Evolutionary conservation across 345 rosid species (phyloP).

Genomic region (Sonneratia alba): DNA sequence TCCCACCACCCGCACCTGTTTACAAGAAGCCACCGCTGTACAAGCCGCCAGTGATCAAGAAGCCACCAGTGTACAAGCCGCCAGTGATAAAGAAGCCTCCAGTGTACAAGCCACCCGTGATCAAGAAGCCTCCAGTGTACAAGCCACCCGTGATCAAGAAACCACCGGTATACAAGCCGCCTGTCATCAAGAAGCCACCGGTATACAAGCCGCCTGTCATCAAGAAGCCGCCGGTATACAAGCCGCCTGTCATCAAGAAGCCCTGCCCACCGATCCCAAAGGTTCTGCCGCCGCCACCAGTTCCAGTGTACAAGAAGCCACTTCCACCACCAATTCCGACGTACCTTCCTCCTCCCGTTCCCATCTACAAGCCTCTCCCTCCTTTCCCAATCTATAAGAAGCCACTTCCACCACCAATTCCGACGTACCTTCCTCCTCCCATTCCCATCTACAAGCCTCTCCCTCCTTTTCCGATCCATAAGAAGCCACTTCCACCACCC

Average conservation of each 20-base stretch:
- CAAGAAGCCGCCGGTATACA: not conserved
- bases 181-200: not conserved
- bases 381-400: not conserved
- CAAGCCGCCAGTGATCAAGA: not conserved
- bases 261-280: conserved; percentile 2
- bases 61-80: conserved; percentile 1
- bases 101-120: not conserved
- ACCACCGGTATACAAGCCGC: too few relatives aligned
- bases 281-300: conserved; percentile 13
- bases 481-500: conserved; percentile 15
- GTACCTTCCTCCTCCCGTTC: conserved; percentile 5
- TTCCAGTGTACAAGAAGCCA: conserved; percentile 13
- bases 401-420: conserved; percentile 14
- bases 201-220: not conserved
- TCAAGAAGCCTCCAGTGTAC: conserved; percentile 7
- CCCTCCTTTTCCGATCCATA: not conserved
- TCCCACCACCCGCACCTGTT: not conserved
- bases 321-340: conserved; percentile 14
- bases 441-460: conserved; percentile 10
- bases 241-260: conserved; percentile 7
- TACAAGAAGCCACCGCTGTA: not conserved
- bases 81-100: not conserved
- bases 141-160: too few relatives aligned
- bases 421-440: conserved; percentile 5
- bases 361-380: conserved; percentile 7